A percentile compares a stretch with the other conserved stretches of the same genome.
Evolutionary conservation across 2,329 filamentous ascomycete genomes (phyloP).

Genomic region (Exophiala phaeomuriformis): DNA sequence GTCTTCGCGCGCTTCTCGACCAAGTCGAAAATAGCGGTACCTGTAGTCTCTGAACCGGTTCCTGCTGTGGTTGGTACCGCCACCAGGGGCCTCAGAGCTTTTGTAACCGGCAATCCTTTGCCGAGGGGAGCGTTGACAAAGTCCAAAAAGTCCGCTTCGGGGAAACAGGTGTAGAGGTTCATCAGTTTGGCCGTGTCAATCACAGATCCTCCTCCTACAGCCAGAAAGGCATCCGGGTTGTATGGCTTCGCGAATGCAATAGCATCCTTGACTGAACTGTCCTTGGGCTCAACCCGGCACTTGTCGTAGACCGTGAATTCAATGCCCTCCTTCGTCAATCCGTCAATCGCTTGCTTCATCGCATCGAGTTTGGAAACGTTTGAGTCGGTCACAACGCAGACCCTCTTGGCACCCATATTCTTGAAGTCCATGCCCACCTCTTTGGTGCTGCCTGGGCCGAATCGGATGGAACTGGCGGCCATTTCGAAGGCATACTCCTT

Average conservation of each 20-base stretch:
- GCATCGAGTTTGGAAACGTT: constrained; percentile 76
- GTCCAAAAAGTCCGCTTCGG: constrained; percentile 88
- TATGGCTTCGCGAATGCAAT: constrained; percentile 80
- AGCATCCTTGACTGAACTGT: constrained; percentile 84
- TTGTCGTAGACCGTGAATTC: constrained; percentile 73
- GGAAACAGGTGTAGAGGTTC: constrained; percentile 90
- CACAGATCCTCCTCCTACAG: constrained; percentile 86
- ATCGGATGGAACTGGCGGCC: constrained; percentile 90
- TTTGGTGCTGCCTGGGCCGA: constrained; percentile 84
- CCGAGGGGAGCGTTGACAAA: constrained; percentile 95
- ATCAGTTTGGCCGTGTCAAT: constrained; percentile 98
- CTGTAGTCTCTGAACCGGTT: constrained; percentile 88
- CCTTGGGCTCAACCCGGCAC: constrained; percentile 84
- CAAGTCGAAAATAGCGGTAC: constrained; percentile 95
- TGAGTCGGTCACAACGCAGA: constrained; percentile 84
- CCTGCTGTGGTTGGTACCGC: constrained; percentile 81
- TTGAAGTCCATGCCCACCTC: constrained; percentile 97
- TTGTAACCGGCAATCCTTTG: constrained; percentile 68
- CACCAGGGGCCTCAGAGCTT: constrained; percentile 65
- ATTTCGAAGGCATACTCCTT: constrained; percentile 99
- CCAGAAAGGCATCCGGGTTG: constrained; percentile 78
- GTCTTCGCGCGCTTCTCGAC: constrained; percentile 88
- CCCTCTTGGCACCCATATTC: constrained; percentile 79
- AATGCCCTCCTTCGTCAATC: constrained; percentile 68
- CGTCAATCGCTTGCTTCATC: constrained; percentile 82